Percentiles rank a stretch among this genome's conserved stretches.
Evolutionary conservation across 2,329 filamentous ascomycete species (phyloP).

Genomic region (Venturia oleaginea): DNA sequence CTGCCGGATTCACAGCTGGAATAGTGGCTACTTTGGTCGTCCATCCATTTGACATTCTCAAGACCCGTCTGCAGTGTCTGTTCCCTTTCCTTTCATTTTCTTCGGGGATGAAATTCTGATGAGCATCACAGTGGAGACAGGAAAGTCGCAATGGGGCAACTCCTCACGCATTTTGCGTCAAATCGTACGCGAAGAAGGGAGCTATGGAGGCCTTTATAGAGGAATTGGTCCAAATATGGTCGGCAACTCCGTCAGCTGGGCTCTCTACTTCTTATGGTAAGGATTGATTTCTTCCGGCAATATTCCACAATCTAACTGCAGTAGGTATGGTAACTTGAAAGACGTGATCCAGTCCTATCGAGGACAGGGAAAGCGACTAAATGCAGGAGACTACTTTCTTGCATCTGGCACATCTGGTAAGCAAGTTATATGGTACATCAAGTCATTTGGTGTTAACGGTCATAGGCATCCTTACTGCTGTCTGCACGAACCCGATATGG

Average conservation of each 20-base stretch:
- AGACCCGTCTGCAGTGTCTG: conserved; percentile 85
- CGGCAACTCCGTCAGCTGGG: conserved; percentile 86
- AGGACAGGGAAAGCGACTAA: conserved; percentile 36
- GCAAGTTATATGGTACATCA: conserved; percentile 14
- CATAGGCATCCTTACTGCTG: conserved; percentile 61
- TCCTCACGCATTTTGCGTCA: conserved; percentile 44
- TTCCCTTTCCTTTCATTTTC: conserved; percentile 8
- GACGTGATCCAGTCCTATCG: conserved; percentile 38
- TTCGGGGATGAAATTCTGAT: not conserved
- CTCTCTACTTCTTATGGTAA: conserved; percentile 72
- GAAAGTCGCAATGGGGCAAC: conserved; percentile 39
- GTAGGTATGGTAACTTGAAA: conserved; percentile 49
- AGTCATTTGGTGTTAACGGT: not conserved
- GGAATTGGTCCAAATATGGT: conserved; percentile 84
- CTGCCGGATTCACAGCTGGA: conserved; percentile 85
- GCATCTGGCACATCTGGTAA: conserved; percentile 56
- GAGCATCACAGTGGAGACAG: conserved; percentile 17
- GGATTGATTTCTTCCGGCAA: not conserved
- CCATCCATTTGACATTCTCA: conserved; percentile 91
- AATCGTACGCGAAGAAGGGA: conserved; percentile 46
- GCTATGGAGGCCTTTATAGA: conserved; percentile 67
- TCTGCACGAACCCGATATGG: conserved; percentile 92
- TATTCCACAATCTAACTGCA: not conserved
- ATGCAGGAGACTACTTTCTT: conserved; percentile 67
- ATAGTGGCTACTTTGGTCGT: conserved; percentile 76